phyloP scores from a whole-genome alignment of 768 basidiomycete species.

The Cystobasidiopsis lactophilus region DNA sequence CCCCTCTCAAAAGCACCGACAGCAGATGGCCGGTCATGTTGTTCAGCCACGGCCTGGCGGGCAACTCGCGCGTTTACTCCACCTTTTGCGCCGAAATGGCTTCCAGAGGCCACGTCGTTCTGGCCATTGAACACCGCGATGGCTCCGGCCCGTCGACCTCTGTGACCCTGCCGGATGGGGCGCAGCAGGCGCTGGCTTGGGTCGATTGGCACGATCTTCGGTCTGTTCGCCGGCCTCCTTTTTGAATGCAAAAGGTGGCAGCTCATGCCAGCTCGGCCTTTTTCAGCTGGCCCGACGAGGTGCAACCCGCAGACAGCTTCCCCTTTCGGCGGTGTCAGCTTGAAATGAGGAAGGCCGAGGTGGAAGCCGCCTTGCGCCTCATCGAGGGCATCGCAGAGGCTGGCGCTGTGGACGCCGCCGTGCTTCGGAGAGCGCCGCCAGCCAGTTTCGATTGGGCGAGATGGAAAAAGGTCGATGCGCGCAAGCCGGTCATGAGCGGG shows the following conservation, averaged over 20 bases:
- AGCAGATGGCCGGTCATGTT: conserved; percentile 10
- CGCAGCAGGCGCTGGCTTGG: conserved; percentile 30
- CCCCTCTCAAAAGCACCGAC: conserved; percentile 3
- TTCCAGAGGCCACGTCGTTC: conserved; percentile 53
- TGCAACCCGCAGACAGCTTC: no score
- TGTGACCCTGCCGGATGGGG: conserved; percentile 26
- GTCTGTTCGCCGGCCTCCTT: conserved; percentile 18
- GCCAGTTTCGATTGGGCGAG: conserved; percentile 35
- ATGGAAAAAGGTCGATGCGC: background rate
- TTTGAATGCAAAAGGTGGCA: background rate
- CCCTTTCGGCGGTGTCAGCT: conserved; percentile 53
- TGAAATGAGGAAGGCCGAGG: conserved; percentile 42
- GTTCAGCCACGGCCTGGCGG: conserved; percentile 11
- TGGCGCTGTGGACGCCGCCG: conserved; percentile 22
- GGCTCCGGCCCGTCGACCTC: conserved; percentile 41
- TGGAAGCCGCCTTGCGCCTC: conserved; percentile 40
- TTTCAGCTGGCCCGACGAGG: conserved; percentile 10
- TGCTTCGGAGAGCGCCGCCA: conserved; percentile 3
- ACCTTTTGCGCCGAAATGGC: conserved; percentile 45
- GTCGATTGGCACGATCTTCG: conserved; percentile 35
- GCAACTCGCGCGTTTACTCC: conserved; percentile 10
- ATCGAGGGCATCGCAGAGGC: conserved; percentile 34
- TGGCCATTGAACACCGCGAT: conserved; percentile 65
- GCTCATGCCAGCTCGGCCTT: conserved; percentile 4
- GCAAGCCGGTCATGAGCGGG: conserved; percentile 7